These are phyloP conservation scores for Kwoniella mangroviensis DNA, from an alignment of 768 basidiomycete genomes.

Conservation along the genomic window DNA sequence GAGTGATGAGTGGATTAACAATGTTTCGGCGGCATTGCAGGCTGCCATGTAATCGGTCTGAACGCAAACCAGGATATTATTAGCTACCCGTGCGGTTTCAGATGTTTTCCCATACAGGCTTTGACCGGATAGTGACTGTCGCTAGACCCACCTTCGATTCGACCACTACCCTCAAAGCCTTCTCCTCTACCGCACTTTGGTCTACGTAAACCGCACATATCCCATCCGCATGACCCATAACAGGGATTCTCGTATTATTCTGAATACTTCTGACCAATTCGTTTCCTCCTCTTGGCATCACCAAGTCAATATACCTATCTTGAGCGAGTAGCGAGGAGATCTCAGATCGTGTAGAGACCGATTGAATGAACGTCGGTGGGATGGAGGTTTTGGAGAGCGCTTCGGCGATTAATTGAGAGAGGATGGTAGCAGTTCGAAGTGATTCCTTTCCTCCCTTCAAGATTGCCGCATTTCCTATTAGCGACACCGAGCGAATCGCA, in stretches of 20 bases:
- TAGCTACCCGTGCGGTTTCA: too few species aligned
- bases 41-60: slow-evolving; percentile 94
- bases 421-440: slow-evolving; percentile 72
- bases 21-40: slow-evolving; percentile 89
- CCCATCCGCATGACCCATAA: slow-evolving; percentile 99
- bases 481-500: slow-evolving; percentile 64
- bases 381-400: slow-evolving; percentile 76
- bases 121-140: too few species aligned
- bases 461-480: slow-evolving; percentile 83
- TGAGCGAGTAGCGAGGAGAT: slow-evolving; percentile 83
- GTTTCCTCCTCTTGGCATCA: slow-evolving; percentile 95
- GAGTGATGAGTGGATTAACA: slow-evolving; percentile 78
- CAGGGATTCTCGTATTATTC: slow-evolving; percentile 85
- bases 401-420: slow-evolving; percentile 77
- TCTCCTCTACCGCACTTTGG: slow-evolving; percentile 74
- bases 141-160: slow-evolving; percentile 79
- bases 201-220: slow-evolving; percentile 90
- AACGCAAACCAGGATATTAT: neutral
- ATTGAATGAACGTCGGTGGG: slow-evolving; percentile 82
- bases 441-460: slow-evolving; percentile 98
- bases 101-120: too few species aligned
- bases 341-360: slow-evolving; percentile 87
- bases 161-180: slow-evolving; percentile 78
- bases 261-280: slow-evolving; percentile 86
- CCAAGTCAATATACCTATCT: slow-evolving; percentile 92